Evolutionary conservation across 495 filamentous ascomycete species (phyloP).

Genomic region (Tuber brumale): DNA sequence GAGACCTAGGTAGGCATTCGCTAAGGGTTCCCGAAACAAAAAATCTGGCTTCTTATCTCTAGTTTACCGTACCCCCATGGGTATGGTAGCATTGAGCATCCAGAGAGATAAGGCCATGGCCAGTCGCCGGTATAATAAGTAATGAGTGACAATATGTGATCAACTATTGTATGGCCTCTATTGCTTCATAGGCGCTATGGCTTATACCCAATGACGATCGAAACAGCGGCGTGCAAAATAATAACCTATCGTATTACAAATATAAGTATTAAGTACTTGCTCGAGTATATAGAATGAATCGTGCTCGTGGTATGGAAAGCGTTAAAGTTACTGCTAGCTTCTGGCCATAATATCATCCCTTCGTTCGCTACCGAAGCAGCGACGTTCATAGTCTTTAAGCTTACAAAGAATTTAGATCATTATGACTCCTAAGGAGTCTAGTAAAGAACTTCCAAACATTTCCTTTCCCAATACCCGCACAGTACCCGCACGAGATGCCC

Average conservation of each 20-base stretch:
- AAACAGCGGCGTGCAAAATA: background rate
- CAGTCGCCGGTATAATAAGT: background rate
- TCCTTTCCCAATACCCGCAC: background rate
- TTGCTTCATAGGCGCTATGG: background rate
- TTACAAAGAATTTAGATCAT: background rate
- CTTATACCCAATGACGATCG: background rate
- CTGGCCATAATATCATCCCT: background rate
- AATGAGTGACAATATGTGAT: background rate
- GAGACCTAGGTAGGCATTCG: background rate
- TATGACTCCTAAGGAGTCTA: background rate
- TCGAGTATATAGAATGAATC: background rate
- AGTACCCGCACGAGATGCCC: background rate
- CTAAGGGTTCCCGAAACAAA: background rate
- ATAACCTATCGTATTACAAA: background rate
- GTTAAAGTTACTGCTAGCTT: background rate
- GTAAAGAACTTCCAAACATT: background rate
- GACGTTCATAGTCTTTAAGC: background rate
- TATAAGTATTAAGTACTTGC: background rate
- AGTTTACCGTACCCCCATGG: background rate
- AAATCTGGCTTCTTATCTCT: background rate
- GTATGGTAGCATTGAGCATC: background rate
- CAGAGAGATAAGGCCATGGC: background rate
- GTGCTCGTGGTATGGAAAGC: background rate
- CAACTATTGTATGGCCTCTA: background rate
- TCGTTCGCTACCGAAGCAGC: background rate